These are phyloP conservation scores for Hippophae rhamnoides DNA, from an alignment of 306 rosid genomes.

Conservation along the genomic window DNA sequence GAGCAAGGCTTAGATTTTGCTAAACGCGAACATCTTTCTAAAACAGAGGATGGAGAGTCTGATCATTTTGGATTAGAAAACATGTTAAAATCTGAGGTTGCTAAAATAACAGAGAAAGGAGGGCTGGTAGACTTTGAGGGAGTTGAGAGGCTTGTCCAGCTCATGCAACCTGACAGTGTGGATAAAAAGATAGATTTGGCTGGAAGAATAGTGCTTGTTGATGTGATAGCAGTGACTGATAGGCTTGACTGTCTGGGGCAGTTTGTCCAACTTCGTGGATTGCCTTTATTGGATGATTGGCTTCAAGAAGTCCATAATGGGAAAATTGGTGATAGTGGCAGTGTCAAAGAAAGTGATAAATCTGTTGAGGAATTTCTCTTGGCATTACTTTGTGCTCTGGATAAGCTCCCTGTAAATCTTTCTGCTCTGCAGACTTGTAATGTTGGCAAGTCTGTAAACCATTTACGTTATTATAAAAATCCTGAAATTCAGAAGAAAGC, in stretches of 20 bases:
- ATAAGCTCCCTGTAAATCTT: constrained; percentile 86
- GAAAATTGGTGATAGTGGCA: constrained; percentile 51
- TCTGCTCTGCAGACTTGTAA: constrained; percentile 71
- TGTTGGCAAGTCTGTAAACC: constrained; percentile 84
- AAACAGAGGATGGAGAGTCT: constrained; percentile 71
- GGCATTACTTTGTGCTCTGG: constrained; percentile 75
- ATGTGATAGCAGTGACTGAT: constrained; percentile 66
- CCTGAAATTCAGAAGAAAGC: constrained; percentile 84
- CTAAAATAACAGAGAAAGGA: constrained; percentile 81
- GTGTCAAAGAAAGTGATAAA: constrained; percentile 53
- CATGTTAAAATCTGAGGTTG: constrained; percentile 56
- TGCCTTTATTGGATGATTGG: constrained; percentile 82
- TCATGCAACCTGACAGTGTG: constrained; percentile 56
- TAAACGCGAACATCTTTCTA: constrained; percentile 57
- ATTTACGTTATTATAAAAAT: constrained; percentile 67
- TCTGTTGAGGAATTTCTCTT: constrained; percentile 77
- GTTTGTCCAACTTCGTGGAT: constrained; percentile 69
- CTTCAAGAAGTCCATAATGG: constrained; percentile 87
- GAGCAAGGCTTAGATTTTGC: constrained; percentile 62
- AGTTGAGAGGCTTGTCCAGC: constrained; percentile 70
- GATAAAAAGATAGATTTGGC: constrained; percentile 72
- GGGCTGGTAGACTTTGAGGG: constrained; percentile 65
- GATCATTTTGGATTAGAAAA: constrained; percentile 46
- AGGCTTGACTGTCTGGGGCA: constrained; percentile 56
- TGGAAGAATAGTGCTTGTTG: constrained; percentile 63